A percentile compares a stretch with the other conserved stretches of the same genome.
phyloP scores from a whole-genome alignment of 345 rosid genomes.

The Eucalyptus grandis region DNA sequence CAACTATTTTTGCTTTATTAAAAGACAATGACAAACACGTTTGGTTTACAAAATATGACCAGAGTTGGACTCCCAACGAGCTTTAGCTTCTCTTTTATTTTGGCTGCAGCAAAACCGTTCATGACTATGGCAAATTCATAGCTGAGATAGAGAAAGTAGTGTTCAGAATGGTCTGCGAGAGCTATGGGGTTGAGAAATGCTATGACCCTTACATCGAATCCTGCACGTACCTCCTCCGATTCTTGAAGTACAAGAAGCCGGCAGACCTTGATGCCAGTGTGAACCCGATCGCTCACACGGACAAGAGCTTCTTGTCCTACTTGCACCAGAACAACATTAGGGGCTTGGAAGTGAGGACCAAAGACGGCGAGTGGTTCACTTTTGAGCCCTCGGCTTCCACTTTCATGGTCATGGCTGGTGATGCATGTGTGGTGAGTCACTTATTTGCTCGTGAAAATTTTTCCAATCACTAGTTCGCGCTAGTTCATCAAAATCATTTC shows the following conservation, averaged over 20 bases:
- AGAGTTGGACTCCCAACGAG: not conserved
- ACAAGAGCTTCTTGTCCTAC: not conserved
- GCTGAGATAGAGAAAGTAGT: not conserved
- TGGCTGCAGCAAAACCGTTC: not conserved
- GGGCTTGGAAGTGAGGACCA: constrained; percentile 8
- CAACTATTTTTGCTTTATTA: not conserved
- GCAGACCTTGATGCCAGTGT: not conserved
- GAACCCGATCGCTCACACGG: not conserved
- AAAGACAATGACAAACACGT: not conserved
- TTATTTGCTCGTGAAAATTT: not conserved
- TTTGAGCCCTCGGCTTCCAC: constrained; percentile 2
- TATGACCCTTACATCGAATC: not conserved
- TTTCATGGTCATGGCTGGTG: constrained; percentile 18
- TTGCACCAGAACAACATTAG: constrained; percentile 10
- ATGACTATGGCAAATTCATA: not conserved
- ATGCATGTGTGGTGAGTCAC: constrained; percentile 1
- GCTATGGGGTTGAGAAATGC: constrained; percentile 3
- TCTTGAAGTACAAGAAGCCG: constrained; percentile 3
- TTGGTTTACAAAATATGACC: not conserved
- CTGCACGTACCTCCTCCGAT: not conserved
- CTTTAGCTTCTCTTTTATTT: not conserved
- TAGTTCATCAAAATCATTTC: not conserved
- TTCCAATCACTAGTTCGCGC: not conserved
- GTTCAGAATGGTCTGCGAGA: not conserved
- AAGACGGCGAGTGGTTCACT: constrained; percentile 2